These are phyloP conservation scores for Mariannaea sp. DNA, from an alignment of 2,329 filamentous ascomycete species.

Conservation along the genomic window DNA sequence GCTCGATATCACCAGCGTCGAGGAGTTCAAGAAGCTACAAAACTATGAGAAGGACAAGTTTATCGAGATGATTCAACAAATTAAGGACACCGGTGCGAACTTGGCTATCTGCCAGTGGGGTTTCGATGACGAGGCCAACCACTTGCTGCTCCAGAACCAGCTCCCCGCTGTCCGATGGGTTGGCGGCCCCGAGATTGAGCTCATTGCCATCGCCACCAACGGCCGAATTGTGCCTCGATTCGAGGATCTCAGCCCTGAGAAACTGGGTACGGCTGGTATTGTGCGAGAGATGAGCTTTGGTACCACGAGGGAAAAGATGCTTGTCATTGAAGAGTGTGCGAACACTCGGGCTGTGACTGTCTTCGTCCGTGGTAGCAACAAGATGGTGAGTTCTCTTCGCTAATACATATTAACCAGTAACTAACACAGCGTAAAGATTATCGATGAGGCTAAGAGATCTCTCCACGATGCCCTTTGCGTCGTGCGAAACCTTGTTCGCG, in stretches of 20 bases:
- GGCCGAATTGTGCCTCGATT: constrained; percentile 97
- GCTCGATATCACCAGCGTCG: constrained; percentile 93
- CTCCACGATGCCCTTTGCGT: constrained; percentile 97
- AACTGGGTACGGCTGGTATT: constrained; percentile 86
- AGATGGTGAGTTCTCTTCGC: constrained; percentile 95
- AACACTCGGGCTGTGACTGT: constrained; percentile 96
- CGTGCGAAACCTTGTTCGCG: constrained; percentile 91
- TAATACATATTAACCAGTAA: no score
- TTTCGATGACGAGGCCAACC: constrained; percentile 98
- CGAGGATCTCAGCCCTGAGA: constrained; percentile 88
- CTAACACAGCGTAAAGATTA: constrained; percentile 69
- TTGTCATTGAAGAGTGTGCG: constrained; percentile 98
- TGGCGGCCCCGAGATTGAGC: constrained; percentile 94
- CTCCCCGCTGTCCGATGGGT: constrained; percentile 98
- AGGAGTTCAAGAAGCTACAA: constrained; percentile 98
- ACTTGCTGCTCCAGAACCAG: constrained; percentile 92
- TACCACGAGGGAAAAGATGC: constrained; percentile 98
- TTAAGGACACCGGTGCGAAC: constrained; percentile 97
- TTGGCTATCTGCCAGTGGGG: constrained; percentile 99
- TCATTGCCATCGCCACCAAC: constrained; percentile 98
- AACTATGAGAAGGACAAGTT: constrained; percentile 97
- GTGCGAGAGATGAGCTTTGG: constrained; percentile 96
- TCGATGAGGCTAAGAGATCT: constrained; percentile 97
- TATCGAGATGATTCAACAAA: constrained; percentile 96
- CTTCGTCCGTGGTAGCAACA: constrained; percentile 97